phyloP scores from a whole-genome alignment of 495 filamentous ascomycete species.

The Aspergillus bertholletiae region DNA sequence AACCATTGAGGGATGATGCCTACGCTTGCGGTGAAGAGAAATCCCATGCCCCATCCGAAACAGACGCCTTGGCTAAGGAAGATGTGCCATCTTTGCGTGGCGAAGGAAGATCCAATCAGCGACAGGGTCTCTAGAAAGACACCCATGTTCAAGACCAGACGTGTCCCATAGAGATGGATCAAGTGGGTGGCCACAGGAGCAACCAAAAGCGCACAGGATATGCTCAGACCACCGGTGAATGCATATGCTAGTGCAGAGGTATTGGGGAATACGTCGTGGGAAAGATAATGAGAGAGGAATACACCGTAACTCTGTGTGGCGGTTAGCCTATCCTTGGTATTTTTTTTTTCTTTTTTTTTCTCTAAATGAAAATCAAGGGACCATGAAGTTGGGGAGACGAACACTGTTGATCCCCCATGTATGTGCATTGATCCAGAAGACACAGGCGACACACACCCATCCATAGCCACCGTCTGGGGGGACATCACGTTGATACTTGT shows the following conservation, averaged over 20 bases:
- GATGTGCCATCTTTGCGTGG: conserved; percentile 67
- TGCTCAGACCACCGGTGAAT: conserved; percentile 69
- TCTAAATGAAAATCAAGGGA: too few species aligned
- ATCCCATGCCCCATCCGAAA: conserved; percentile 73
- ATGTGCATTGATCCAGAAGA: conserved; percentile 53
- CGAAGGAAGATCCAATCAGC: conserved; percentile 65
- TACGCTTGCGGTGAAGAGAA: conserved; percentile 69
- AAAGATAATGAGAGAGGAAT: conserved; percentile 69
- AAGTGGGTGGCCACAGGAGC: conserved; percentile 63
- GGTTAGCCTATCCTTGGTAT: conserved; percentile 7
- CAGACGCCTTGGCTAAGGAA: conserved; percentile 73
- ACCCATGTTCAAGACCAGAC: conserved; percentile 56
- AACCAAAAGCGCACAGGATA: conserved; percentile 60
- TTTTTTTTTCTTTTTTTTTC: too few species aligned
- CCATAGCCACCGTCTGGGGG: conserved; percentile 55
- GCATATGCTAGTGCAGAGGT: conserved; percentile 61
- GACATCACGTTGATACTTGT: conserved; percentile 31
- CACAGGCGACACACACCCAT: conserved; percentile 49
- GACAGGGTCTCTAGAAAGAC: conserved; percentile 56
- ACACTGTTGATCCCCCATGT: conserved; percentile 55
- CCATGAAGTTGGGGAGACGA: conserved; percentile 17
- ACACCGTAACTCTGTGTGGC: conserved; percentile 54
- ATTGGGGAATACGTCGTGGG: conserved; percentile 53
- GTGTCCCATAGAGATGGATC: conserved; percentile 51
- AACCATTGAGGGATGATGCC: conserved; percentile 82